Conservation (phyloP, 2,329 filamentous ascomycete genomes). For the Tolypocladium guangdongense region DNA sequence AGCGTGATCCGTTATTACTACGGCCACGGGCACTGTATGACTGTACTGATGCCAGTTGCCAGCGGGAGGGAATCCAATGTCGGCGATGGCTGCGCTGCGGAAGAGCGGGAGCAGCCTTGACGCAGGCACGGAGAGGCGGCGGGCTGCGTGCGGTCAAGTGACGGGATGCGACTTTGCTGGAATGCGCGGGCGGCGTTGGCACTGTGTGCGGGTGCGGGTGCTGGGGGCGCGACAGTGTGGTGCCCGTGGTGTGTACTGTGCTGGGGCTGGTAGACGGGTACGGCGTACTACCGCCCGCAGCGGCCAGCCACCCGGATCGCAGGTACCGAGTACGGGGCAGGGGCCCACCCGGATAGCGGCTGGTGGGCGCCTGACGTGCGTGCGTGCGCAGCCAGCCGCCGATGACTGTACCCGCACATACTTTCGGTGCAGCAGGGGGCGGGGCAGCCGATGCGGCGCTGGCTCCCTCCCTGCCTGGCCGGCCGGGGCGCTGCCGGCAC, state of each 20-base stretch:
- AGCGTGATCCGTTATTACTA: too few relatives aligned
- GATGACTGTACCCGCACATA: neutral
- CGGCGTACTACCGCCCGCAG: neutral
- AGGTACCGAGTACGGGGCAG: neutral
- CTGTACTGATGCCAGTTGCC: neutral
- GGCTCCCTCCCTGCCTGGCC: neutral
- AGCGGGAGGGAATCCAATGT: neutral
- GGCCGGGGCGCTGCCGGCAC: neutral
- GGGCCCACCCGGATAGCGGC: neutral
- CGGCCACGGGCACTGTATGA: neutral
- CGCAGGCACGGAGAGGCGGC: neutral
- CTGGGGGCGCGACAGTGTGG: neutral
- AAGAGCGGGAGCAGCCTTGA: neutral
- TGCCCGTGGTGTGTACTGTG: neutral
- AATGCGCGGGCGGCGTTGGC: neutral
- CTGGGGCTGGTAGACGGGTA: too few relatives aligned
- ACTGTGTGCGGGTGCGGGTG: neutral
- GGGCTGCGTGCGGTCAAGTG: slow-evolving; percentile 1
- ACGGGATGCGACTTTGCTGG: neutral
- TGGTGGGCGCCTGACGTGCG: neutral
- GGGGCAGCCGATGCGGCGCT: neutral
- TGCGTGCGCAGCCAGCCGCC: neutral
- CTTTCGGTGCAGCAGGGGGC: too few relatives aligned
- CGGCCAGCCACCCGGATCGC: neutral
- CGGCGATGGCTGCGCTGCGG: neutral